Base-by-base conservation (phyloP, 192 early-diverging fungal species). In the Ramicandelaber brevisporus region DNA sequence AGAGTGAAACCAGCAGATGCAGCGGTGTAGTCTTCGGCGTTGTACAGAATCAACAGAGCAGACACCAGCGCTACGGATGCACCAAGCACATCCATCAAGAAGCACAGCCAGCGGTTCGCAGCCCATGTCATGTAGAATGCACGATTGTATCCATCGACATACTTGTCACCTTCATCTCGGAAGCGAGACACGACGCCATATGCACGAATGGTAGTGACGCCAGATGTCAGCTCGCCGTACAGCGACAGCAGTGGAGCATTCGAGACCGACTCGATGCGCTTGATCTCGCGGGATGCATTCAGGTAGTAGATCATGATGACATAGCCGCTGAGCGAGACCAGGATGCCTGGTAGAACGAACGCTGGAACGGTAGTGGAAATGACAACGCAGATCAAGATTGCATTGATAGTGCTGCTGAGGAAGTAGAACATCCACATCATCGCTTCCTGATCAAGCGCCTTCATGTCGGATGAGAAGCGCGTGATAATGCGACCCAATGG, bases 401-500 rank as follows among this genome's bases (percentile, higher is more conserved):
- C 50, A 13, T 55, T 49, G 11, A 75, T 37, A 24, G 61, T 29
- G 0, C 54, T 47, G 10, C 43, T 44, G 23, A 73, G 29, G 19
- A 77, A 58, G 27, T 48, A 51, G 11, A 57, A 45, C 8, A 58
- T 24, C 7, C 50, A 45, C 21, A 63, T 60, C 27, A 61, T 65
- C 30, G 73, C 41, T 6, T 57, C 54, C 18, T 61, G 63, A 47
- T 92, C 82, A 36, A 87, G 59, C 1, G 68, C 61, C 10, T 69
- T 63, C 30, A 87, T 65, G 51, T 92, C 79, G 16, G 68, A 70
- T 21, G 72, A 64, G 36, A 80, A 81, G 17, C 84, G 47, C 37
- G 82, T 80, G 38, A 72, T 65, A 21, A 80, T 76, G n/a, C 73
- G 57, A 10, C 81, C 81, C 8, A 75, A 43, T 5, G 85, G 85